Evolutionary conservation across 2,329 filamentous ascomycete species (phyloP).

Genomic region (Colletotrichum camelliae): DNA sequence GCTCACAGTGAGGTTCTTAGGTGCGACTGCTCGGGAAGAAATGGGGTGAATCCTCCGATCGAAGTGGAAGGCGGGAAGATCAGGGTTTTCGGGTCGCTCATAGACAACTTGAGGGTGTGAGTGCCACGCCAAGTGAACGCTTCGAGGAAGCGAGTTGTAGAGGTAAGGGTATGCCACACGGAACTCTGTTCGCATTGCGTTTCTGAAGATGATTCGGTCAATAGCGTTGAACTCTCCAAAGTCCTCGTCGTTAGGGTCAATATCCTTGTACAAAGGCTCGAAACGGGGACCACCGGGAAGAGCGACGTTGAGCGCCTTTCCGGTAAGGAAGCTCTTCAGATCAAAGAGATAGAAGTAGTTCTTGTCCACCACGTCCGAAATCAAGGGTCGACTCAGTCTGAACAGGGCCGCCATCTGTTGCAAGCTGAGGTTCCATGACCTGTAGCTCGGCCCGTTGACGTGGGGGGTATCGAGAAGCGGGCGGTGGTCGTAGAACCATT

Average conservation of each 20-base stretch:
- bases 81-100: slow-evolving; percentile 83
- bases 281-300: slow-evolving; percentile 97
- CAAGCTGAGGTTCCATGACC: slow-evolving; percentile 89
- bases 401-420: slow-evolving; percentile 97
- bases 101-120: slow-evolving; percentile 94
- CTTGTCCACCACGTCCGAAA: slow-evolving; percentile 91
- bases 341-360: slow-evolving; percentile 99
- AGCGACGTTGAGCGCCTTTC: slow-evolving; percentile 95
- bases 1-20: slow-evolving; percentile 90
- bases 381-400: slow-evolving; percentile 85
- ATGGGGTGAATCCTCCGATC: slow-evolving; percentile 98
- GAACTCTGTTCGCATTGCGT: slow-evolving; percentile 93
- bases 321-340: slow-evolving; percentile 90
- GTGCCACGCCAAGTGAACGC: slow-evolving; percentile 92
- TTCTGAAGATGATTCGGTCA: slow-evolving; percentile 97
- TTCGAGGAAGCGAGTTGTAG: slow-evolving; percentile 95
- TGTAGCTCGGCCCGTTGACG: slow-evolving; percentile 96
- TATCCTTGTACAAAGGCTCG: slow-evolving; percentile 97
- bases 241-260: slow-evolving; percentile 98
- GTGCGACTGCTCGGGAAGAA: slow-evolving; percentile 89
- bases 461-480: slow-evolving; percentile 90
- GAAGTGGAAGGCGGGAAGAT: slow-evolving; percentile 95
- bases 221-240: slow-evolving; percentile 99
- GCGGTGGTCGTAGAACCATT: slow-evolving; percentile 97
- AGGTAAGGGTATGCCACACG: slow-evolving; percentile 92